These are phyloP conservation scores for Suhomyces chickasaworum DNA, from an alignment of 1,139 yeast species.

Conservation along the genomic window DNA sequence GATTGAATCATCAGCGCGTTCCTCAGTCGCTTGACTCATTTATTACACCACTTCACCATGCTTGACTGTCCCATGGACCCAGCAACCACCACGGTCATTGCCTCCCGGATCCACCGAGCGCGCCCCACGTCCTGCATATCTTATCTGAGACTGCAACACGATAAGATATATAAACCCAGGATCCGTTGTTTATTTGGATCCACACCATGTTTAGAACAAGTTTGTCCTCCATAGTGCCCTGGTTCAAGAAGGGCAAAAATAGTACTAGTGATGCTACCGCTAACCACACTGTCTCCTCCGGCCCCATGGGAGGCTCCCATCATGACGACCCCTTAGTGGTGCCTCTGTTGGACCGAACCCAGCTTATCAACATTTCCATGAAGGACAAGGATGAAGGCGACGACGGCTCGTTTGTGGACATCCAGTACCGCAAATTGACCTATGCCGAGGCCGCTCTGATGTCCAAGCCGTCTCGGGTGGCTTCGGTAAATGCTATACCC, in stretches of 20 bases:
- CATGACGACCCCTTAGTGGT: slow-evolving; percentile 27
- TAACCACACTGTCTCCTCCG: not conserved
- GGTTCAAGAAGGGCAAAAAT: slow-evolving; percentile 21
- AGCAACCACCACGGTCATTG: slow-evolving; percentile 5
- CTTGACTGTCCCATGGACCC: not conserved
- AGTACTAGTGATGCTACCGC: slow-evolving; percentile 4
- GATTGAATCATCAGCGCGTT: not conserved
- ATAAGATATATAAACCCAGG: slow-evolving; percentile 10
- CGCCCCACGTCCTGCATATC: slow-evolving; percentile 12
- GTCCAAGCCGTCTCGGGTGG: slow-evolving; percentile 19
- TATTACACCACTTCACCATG: not conserved
- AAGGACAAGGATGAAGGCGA: slow-evolving; percentile 27
- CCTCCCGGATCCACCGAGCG: slow-evolving; percentile 3
- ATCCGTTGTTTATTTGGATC: slow-evolving; percentile 7
- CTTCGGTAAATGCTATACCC: slow-evolving; percentile 4
- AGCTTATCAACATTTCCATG: slow-evolving; percentile 41
- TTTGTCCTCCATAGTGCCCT: slow-evolving; percentile 19
- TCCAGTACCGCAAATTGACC: slow-evolving; percentile 38
- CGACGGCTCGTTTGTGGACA: slow-evolving; percentile 41
- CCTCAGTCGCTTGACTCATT: not conserved
- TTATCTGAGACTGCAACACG: slow-evolving; percentile 10
- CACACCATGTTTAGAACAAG: slow-evolving; percentile 24
- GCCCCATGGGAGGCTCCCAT: not conserved
- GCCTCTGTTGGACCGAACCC: slow-evolving; percentile 28
- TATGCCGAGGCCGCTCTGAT: slow-evolving; percentile 50